Evolutionary conservation across 192 early-diverging fungal species (phyloP), one percentile per base, ranked within the genome.

Genomic region (Coemansia sp.): DNA sequence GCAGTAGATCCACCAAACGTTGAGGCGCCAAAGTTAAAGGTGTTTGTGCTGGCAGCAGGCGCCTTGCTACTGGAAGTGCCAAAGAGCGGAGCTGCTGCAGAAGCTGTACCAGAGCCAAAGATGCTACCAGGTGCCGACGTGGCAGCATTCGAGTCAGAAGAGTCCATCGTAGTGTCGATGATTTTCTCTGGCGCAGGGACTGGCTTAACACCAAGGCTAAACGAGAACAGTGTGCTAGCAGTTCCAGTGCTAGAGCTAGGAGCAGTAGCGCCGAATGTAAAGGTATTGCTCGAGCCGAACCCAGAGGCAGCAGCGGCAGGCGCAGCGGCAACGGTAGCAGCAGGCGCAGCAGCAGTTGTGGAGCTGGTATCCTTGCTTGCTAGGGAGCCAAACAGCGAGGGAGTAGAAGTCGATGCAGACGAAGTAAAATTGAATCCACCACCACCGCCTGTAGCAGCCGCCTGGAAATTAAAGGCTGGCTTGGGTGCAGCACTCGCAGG

Each of bases 11-110:
- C 61, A 21, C 40, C n/a, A 31, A 62, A 79, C 0, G 77, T 59
- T 7, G 36, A 56, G 3, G 55, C 31, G 4, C 31, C 67, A 67
- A 79, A 79, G 55, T 53, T 71, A 23, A 79, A 66, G 20, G 60
- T 60, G 31, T 66, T 69, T 11, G 77, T 65, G 16, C 68, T 71
- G 4, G 69, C 59, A 0, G 71, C 63, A 1, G 71, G 66, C 20
- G 69, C 73, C 18, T 45, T 45, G 18, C 65, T 31, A 6, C 59
- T 40, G 5, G 66, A 31, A 2, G 67, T 39, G 11, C 70, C 66
- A 51, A 82, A 82, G 20, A 70, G 60, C 18, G 67, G 59, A 1
- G 39, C 65, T 1, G 76, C 76, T 0, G 76, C n/a, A n/a, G n/a
- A 65, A 4, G 71, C 71, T 3, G 72, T 23, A 10, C 62, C 35